phyloP scores from a whole-genome alignment of 2,329 filamentous ascomycete genomes.

The Alternaria brassicicola region DNA sequence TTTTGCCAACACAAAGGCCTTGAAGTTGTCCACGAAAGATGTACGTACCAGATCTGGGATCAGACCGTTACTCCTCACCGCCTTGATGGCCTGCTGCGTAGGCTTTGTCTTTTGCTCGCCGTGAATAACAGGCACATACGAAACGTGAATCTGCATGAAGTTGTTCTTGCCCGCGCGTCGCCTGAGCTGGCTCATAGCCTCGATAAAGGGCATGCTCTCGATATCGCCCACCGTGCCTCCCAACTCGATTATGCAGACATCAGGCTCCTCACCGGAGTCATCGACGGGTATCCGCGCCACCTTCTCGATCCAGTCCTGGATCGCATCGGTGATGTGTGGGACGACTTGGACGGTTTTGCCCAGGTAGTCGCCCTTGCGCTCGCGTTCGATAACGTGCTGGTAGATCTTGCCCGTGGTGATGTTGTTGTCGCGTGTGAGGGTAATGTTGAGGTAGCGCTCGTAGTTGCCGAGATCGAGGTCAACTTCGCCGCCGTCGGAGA shows the following conservation, averaged over 20 bases:
- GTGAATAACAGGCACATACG: slow-evolving; percentile 77
- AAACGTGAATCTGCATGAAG: slow-evolving; percentile 88
- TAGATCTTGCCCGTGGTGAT: slow-evolving; percentile 99
- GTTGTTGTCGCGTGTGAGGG: slow-evolving; percentile 85
- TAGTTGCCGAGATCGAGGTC: slow-evolving; percentile 79
- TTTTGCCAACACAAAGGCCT: background rate
- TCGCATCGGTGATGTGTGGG: slow-evolving; percentile 88
- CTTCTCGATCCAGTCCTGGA: slow-evolving; percentile 89
- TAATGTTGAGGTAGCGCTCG: slow-evolving; percentile 81
- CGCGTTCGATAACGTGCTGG: slow-evolving; percentile 80
- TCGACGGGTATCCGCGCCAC: slow-evolving; percentile 87
- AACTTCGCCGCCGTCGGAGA: slow-evolving; percentile 80
- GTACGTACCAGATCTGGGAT: slow-evolving; percentile 63
- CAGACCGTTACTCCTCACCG: slow-evolving; percentile 78
- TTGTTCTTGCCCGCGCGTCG: slow-evolving; percentile 75
- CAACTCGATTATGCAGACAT: slow-evolving; percentile 86
- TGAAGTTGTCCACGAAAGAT: background rate
- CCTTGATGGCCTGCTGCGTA: slow-evolving; percentile 87
- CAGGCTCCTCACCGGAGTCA: slow-evolving; percentile 78
- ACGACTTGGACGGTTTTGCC: slow-evolving; percentile 90
- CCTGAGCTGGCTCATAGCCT: slow-evolving; percentile 81
- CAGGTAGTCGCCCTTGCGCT: slow-evolving; percentile 77
- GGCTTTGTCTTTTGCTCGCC: slow-evolving; percentile 96
- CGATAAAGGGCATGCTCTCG: slow-evolving; percentile 85
- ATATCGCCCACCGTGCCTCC: slow-evolving; percentile 79